A percentile compares a stretch with the other conserved stretches of the same genome.
These are phyloP conservation scores for Thyridium curvatum DNA, from an alignment of 2,329 filamentous ascomycete species.

Conservation along the genomic window DNA sequence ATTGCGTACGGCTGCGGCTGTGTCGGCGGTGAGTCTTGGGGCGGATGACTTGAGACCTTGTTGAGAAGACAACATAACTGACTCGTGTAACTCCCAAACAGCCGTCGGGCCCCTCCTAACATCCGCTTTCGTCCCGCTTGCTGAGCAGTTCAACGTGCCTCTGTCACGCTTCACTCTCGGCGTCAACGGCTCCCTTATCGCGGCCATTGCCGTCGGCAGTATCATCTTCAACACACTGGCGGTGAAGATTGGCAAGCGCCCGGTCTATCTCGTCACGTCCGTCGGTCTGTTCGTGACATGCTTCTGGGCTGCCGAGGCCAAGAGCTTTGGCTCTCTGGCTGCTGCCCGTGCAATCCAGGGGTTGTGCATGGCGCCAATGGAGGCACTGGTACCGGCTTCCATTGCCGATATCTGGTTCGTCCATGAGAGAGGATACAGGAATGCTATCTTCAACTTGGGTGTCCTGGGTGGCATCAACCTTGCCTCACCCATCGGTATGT, in stretches of 20 bases:
- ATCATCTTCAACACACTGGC: conserved; percentile 26
- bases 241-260: conserved; percentile 29
- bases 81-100: conserved; percentile 8
- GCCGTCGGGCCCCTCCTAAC: conserved; percentile 30
- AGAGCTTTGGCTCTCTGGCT: conserved; percentile 21
- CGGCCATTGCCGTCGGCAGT: conserved; percentile 24
- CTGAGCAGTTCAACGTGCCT: conserved; percentile 20
- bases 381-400: conserved; percentile 29
- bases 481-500: conserved; percentile 28
- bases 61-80: too few relatives aligned
- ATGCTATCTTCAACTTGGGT: conserved; percentile 32
- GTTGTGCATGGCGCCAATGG: conserved; percentile 29
- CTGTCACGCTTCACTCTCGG: conserved; percentile 24
- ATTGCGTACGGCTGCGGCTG: conserved; percentile 30
- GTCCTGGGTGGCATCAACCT: conserved; percentile 34
- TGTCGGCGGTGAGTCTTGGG: conserved; percentile 26
- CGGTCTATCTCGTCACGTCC: conserved; percentile 25
- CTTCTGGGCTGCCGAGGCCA: conserved; percentile 24
- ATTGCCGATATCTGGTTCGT: conserved; percentile 35
- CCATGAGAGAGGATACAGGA: conserved; percentile 32
- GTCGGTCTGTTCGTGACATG: conserved; percentile 24
- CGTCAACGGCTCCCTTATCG: conserved; percentile 26
- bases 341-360: conserved; percentile 24
- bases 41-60: too few relatives aligned
- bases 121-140: conserved; percentile 25